A percentile compares a stretch with the other conserved stretches of the same genome.
These are phyloP conservation scores for Tuber brumale DNA, from an alignment of 495 filamentous ascomycete species.

Conservation along the genomic window DNA sequence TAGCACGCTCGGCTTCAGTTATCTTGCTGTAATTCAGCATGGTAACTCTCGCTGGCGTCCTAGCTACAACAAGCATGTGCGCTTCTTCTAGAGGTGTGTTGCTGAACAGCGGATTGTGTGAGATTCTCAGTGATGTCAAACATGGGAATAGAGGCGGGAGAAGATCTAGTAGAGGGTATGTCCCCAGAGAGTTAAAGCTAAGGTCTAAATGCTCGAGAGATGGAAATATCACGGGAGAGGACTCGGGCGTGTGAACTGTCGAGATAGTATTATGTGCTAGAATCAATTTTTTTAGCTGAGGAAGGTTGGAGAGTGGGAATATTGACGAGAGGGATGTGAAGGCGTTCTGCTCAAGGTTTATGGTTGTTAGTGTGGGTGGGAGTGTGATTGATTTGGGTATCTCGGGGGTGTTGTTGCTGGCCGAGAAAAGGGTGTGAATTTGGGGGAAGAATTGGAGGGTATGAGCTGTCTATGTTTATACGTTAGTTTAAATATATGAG, in stretches of 20 bases:
- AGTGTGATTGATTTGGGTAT: conserved; percentile 49
- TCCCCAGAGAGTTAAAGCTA: conserved; percentile 67
- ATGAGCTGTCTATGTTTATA: conserved; percentile 42
- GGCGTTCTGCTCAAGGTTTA: conserved; percentile 71
- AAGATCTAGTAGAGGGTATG: conserved; percentile 64
- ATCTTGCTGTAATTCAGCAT: conserved; percentile 73
- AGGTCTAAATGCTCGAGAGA: conserved; percentile 64
- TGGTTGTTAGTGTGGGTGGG: conserved; percentile 49
- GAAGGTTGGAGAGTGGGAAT: conserved; percentile 51
- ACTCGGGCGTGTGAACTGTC: conserved; percentile 34
- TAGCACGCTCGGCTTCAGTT: conserved; percentile 61
- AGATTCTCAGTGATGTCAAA: conserved; percentile 64
- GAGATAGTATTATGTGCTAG: conserved; percentile 54
- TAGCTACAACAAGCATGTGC: conserved; percentile 81
- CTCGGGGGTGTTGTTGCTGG: conserved; percentile 48
- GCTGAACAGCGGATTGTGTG: conserved; percentile 70
- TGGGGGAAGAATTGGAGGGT: conserved; percentile 52
- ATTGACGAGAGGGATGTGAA: conserved; percentile 58
- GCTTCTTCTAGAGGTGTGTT: conserved; percentile 58
- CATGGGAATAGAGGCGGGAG: conserved; percentile 62
- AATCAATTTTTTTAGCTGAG: conserved; percentile 56
- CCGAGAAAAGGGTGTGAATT: conserved; percentile 52
- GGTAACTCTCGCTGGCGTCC: conserved; percentile 56
- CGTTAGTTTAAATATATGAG: conserved; percentile 2
- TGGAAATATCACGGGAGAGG: conserved; percentile 44